A percentile compares a stretch with the other conserved stretches of the same genome.
Evolutionary conservation across 768 basidiomycete species (phyloP).

Genomic region (Russula foetens): DNA sequence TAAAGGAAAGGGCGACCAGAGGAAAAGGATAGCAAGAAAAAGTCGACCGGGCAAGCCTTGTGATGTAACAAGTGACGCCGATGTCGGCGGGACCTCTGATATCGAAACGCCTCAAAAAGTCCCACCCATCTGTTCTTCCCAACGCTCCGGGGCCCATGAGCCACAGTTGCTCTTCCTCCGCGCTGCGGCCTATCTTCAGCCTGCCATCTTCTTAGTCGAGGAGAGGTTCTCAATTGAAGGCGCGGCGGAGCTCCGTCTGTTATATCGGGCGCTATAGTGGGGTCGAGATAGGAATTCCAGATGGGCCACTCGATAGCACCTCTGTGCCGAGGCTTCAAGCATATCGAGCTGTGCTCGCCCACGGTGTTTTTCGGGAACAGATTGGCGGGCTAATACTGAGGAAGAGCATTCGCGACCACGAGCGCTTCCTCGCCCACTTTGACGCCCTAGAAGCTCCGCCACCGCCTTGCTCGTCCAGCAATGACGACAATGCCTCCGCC

Average conservation of each 20-base stretch:
- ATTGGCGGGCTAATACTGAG: slow-evolving; percentile 49
- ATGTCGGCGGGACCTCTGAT: slow-evolving; percentile 38
- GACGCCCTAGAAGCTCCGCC: slow-evolving; percentile 49
- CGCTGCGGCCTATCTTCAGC: slow-evolving; percentile 75
- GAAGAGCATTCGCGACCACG: slow-evolving; percentile 79
- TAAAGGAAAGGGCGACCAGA: no score
- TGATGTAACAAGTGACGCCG: no score
- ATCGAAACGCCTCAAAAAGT: slow-evolving; percentile 43
- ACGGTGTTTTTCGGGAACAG: slow-evolving; percentile 51
- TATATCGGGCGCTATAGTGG: slow-evolving; percentile 75
- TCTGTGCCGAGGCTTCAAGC: slow-evolving; percentile 51
- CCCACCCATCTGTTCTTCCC: slow-evolving; percentile 68
- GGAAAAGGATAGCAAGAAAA: no score
- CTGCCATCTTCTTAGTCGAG: slow-evolving; percentile 70
- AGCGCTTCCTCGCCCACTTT: slow-evolving; percentile 77
- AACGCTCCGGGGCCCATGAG: slow-evolving; percentile 85
- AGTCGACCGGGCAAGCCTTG: no score
- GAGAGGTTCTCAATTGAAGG: slow-evolving; percentile 56
- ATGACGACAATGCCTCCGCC: neutral
- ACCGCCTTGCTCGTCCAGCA: slow-evolving; percentile 1
- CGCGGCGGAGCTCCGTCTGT: slow-evolving; percentile 61
- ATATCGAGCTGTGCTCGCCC: slow-evolving; percentile 53
- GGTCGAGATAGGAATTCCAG: slow-evolving; percentile 73
- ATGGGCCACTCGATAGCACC: slow-evolving; percentile 58
- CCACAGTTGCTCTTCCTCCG: slow-evolving; percentile 81